A percentile compares a stretch with the other conserved stretches of the same genome.
Evolutionary conservation across 2,329 filamentous ascomycete genomes (phyloP).

Genomic region (Aspergillus flavus): DNA sequence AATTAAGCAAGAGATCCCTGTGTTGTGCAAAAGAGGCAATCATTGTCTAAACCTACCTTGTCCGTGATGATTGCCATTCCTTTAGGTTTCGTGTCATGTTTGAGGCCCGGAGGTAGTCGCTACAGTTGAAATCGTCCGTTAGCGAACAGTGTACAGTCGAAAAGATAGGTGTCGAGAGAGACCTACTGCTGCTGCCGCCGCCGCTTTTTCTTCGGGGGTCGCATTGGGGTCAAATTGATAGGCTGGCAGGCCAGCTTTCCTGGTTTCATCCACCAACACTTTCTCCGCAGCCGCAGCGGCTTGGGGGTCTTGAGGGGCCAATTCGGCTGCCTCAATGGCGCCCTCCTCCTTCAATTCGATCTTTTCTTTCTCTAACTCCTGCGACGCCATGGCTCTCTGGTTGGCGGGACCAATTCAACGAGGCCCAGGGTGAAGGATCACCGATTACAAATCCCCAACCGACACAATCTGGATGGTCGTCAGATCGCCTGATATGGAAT

Average conservation of each 20-base stretch:
- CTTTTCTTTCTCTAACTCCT: conserved; percentile 33
- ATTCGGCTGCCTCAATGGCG: conserved; percentile 71
- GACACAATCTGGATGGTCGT: conserved; percentile 13
- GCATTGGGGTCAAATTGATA: conserved; percentile 89
- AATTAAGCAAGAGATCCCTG: background rate
- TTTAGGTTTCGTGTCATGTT: conserved; percentile 50
- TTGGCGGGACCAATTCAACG: conserved; percentile 9
- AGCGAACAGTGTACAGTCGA: background rate
- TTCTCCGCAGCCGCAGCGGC: conserved; percentile 72
- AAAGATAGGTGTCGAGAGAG: background rate
- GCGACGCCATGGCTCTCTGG: conserved; percentile 33
- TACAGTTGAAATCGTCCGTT: conserved; percentile 36
- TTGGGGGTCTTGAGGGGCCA: conserved; percentile 58
- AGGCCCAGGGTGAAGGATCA: conserved; percentile 20
- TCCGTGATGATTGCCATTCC: conserved; percentile 69
- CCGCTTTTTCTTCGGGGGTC: conserved; percentile 78
- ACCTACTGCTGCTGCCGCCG: conserved; percentile 75
- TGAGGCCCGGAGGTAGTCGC: conserved; percentile 67
- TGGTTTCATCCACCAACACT: conserved; percentile 74
- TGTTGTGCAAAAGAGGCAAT: background rate
- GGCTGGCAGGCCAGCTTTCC: conserved; percentile 75
- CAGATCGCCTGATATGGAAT: conserved; percentile 6
- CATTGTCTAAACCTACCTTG: conserved; percentile 49
- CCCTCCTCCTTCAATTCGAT: conserved; percentile 80
- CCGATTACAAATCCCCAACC: conserved; percentile 18